These are phyloP conservation scores for Canavalia gladiata DNA, from an alignment of 306 rosid species.

Conservation along the genomic window DNA sequence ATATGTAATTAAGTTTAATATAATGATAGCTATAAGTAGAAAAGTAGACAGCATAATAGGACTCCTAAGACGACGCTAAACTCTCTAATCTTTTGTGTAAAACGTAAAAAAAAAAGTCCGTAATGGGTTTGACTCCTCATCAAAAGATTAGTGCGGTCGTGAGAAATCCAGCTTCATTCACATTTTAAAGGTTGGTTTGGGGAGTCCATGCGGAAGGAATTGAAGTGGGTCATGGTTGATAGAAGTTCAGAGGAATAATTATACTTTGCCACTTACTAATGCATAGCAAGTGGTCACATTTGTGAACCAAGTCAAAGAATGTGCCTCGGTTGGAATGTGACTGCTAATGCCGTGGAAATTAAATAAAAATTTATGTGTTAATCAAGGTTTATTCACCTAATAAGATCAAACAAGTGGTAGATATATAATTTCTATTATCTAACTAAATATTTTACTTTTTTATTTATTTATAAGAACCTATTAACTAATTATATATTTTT, in stretches of 20 bases:
- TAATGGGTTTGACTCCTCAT: background rate
- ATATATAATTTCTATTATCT: too few species aligned
- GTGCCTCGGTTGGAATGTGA: background rate
- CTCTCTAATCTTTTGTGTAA: background rate
- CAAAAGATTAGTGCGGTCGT: background rate
- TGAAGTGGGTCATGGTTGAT: background rate
- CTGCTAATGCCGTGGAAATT: background rate
- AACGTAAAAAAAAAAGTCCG: background rate
- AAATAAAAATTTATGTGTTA: background rate
- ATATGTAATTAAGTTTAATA: too few species aligned
- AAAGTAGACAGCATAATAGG: background rate
- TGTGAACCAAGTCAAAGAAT: background rate
- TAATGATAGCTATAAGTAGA: background rate
- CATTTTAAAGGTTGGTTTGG: background rate
- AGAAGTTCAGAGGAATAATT: background rate
- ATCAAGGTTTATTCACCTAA: background rate
- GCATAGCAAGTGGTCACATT: background rate
- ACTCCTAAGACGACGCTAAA: background rate
- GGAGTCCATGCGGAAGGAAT: background rate
- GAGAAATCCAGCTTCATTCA: background rate
- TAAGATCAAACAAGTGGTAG: background rate
- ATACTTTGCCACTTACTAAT: background rate
- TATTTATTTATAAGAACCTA: too few species aligned
- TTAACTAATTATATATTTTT: too few species aligned
- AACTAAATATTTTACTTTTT: too few species aligned